phyloP scores from a whole-genome alignment of 2,329 filamentous ascomycete species.

The Claviceps paspali region DNA sequence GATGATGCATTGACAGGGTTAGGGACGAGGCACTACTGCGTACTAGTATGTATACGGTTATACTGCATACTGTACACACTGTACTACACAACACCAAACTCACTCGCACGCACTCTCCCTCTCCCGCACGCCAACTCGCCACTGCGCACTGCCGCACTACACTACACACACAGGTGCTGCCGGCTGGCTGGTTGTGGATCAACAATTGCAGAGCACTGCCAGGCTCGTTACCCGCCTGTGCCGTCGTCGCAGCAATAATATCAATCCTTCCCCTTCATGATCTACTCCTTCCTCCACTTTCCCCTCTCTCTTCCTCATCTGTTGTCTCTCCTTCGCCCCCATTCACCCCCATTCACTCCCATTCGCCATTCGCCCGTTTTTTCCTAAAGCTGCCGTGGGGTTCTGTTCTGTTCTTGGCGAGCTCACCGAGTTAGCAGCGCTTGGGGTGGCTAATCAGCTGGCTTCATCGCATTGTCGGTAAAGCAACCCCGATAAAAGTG shows the following conservation, averaged over 20 bases:
- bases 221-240: neutral
- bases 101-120: too few relatives aligned
- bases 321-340: neutral
- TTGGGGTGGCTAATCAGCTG: neutral
- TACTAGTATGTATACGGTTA: too few relatives aligned
- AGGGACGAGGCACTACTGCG: too few relatives aligned
- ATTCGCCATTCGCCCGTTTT: neutral
- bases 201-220: neutral
- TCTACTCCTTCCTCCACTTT: neutral
- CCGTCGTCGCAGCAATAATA: neutral
- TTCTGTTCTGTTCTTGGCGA: too few relatives aligned
- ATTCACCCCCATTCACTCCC: neutral
- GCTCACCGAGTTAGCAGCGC: neutral
- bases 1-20: too few relatives aligned
- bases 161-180: neutral
- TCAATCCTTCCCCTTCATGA: neutral
- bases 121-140: too few relatives aligned
- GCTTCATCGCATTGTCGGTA: neutral
- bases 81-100: too few relatives aligned
- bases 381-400: too few relatives aligned
- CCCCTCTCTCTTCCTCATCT: neutral
- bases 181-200: slow-evolving; percentile 1
- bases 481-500: neutral
- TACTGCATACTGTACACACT: too few relatives aligned
- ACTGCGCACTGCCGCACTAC: too few relatives aligned